Conservation (phyloP, 2,329 filamentous ascomycete genomes). For the Colletotrichum simmondsii region DNA sequence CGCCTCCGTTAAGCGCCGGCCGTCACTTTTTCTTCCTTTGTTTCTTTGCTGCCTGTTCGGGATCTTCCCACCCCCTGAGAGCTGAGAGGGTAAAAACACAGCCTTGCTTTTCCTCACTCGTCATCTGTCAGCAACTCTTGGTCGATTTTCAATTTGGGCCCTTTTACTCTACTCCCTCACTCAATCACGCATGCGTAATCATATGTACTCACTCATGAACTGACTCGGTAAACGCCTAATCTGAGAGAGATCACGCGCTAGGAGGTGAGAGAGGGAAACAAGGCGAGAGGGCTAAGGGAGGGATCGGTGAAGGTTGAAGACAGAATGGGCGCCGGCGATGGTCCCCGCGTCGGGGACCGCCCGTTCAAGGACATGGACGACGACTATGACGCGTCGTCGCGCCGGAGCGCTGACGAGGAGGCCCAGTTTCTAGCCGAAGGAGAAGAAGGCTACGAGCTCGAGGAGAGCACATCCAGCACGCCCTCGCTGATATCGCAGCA, state of each 20-base stretch:
- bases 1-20: neutral
- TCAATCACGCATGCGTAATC: neutral
- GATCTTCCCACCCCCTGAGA: neutral
- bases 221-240: neutral
- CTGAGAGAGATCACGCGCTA: neutral
- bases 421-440: slow-evolving; percentile 16
- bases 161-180: neutral
- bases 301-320: neutral
- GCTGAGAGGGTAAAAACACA: neutral
- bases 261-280: neutral
- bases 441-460: slow-evolving; percentile 26
- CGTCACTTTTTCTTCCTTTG: neutral
- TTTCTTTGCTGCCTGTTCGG: neutral
- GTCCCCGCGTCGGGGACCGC: slow-evolving; percentile 2
- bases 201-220: neutral
- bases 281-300: neutral
- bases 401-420: slow-evolving; percentile 19
- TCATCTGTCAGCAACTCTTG: neutral
- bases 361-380: slow-evolving; percentile 27
- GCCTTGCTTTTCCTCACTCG: neutral
- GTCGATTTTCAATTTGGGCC: neutral
- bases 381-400: slow-evolving; percentile 6
- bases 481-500: slow-evolving; percentile 15
- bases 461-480: slow-evolving; percentile 20
- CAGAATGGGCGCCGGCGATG: slow-evolving; percentile 7